Conservation (phyloP, 1,284 basidiomycete species). For the Rhodotorula sp. region DNA sequence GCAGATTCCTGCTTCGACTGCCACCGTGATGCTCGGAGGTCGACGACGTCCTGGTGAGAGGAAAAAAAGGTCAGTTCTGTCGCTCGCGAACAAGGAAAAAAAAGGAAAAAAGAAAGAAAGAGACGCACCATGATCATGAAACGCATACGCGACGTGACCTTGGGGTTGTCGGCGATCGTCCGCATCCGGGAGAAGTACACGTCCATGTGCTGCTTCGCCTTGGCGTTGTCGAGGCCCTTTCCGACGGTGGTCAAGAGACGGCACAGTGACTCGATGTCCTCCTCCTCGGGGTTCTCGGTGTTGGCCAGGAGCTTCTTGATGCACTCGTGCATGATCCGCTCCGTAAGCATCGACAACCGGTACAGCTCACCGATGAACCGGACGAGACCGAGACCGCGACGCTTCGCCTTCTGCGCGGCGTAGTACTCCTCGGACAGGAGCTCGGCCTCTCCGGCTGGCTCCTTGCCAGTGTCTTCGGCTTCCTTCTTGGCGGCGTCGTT, state of each 20-base stretch:
- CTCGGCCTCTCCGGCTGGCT: conserved; percentile 50
- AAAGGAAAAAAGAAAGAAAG: background rate
- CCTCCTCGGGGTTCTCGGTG: conserved; percentile 91
- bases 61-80: conserved; percentile 13
- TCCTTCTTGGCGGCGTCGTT: conserved; percentile 52
- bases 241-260: conserved; percentile 89
- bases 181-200: conserved; percentile 90
- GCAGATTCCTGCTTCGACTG: conserved; percentile 66
- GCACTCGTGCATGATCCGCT: conserved; percentile 94
- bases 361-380: conserved; percentile 97
- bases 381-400: conserved; percentile 92
- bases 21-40: conserved; percentile 83
- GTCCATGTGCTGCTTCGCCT: conserved; percentile 80
- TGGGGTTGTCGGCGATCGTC: conserved; percentile 68
- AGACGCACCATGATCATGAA: conserved; percentile 85
- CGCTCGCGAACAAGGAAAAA: conserved; percentile 2
- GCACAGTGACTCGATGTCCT: conserved; percentile 94
- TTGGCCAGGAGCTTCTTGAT: conserved; percentile 91
- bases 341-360: conserved; percentile 92
- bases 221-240: conserved; percentile 68
- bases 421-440: conserved; percentile 94
- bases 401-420: conserved; percentile 92
- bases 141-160: conserved; percentile 80
- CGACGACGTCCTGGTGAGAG: conserved; percentile 71
- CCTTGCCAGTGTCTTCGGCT: conserved; percentile 39